Base-by-base conservation (phyloP, 805 yeast genomes). In the Lachancea fermentati region DNA sequence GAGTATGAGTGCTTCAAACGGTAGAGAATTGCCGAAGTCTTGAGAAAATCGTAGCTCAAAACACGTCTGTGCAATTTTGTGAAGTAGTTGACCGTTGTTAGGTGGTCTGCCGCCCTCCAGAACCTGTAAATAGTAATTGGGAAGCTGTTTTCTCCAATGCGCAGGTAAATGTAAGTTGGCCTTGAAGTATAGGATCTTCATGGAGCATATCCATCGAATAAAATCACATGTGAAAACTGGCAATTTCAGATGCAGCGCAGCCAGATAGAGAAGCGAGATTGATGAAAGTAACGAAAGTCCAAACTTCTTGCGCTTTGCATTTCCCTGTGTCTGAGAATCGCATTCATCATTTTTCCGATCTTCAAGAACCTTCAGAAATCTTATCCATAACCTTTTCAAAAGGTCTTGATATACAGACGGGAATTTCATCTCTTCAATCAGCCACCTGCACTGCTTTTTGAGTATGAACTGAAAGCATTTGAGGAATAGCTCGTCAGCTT, bases 181-280 rank as follows among this genome's bases (percentile, higher is more conserved):
- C 37, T 61, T 67, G 46, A 71, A 57, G 48, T 67, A 75, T 2
- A 85, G 84, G 1, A 82, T 57, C 24, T 63, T 60, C 36, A 73
- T 73, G 2, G 62, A 49, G 19, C 66, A 51, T 3, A 74, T 57
- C 58, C 72, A 62, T 3, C 54, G 49, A 17, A 76, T 50, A 13
- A 77, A 55, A 52, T 79, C 84, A 40, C 61, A 57, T 4, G 72
- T 46, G 50, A 72, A 76, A 1, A 80, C 42, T 0, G 86, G 83
- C 15, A 68, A 44, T 19, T 69, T 65, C 46, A 77, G 48, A 41
- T 70, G 68, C 6, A 73, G 45, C n/a, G 73, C 53, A 2, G 79
- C 74, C 35, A 79, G 42, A 53, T 79, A 81, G 14, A 78, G 58
- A 1, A 79, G 50, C 5, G 70, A 51, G 4, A 71, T 19, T 1